Conservation (phyloP, 192 early-diverging fungal genomes). For the Linnemannia elongata region DNA sequence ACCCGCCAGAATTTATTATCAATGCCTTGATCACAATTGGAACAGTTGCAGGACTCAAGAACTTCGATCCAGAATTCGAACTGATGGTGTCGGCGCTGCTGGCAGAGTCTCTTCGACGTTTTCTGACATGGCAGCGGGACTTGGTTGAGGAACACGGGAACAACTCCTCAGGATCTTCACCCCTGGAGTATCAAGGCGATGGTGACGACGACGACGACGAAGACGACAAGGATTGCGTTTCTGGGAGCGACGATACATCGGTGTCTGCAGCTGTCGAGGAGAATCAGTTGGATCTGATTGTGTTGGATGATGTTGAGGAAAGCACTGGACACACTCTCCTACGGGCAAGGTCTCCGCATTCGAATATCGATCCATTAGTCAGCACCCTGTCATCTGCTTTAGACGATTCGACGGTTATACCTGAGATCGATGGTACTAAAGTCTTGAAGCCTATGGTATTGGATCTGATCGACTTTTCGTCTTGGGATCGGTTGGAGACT, state of each 20-base stretch:
- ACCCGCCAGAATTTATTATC: constrained; percentile 27
- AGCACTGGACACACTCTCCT: not conserved
- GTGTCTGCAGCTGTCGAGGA: not conserved
- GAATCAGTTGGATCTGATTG: not conserved
- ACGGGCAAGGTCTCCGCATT: not conserved
- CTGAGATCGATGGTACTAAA: not conserved
- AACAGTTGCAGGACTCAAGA: constrained; percentile 20
- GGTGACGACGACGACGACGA: not conserved
- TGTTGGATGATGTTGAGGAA: not conserved
- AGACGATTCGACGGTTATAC: not conserved
- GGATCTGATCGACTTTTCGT: not conserved
- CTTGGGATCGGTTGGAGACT: not conserved
- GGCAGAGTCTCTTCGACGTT: not conserved
- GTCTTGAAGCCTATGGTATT: not conserved
- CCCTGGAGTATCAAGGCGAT: not conserved
- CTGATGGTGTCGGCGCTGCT: constrained; percentile 21
- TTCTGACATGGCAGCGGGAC: constrained; percentile 1
- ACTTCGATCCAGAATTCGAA: constrained; percentile 25
- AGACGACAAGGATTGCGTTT: not conserved
- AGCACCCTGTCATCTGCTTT: not conserved
- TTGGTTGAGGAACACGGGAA: not conserved
- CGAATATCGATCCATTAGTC: not conserved
- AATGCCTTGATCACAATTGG: constrained; percentile 32
- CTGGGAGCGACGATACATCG: not conserved
- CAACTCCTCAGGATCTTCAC: not conserved